phyloP scores from a whole-genome alignment of 495 filamentous ascomycete species.

The Aspergillus egyptiacus region DNA sequence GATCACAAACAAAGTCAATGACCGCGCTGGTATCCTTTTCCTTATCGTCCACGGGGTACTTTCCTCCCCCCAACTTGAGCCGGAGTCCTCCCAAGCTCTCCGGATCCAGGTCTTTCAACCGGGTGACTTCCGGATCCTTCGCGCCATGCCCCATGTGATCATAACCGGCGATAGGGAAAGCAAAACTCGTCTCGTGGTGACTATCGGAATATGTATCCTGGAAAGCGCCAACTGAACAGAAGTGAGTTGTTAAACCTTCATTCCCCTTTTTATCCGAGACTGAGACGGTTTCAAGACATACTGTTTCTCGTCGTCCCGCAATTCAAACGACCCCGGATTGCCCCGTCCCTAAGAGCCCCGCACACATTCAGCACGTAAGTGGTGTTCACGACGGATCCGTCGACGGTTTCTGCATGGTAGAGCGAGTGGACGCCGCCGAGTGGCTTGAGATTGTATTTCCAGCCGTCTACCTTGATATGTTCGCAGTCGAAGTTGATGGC shows the following conservation, averaged over 20 bases:
- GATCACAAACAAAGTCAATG: conserved; percentile 80
- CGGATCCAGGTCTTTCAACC: conserved; percentile 56
- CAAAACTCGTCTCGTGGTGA: conserved; percentile 27
- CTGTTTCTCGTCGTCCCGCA: conserved; percentile 51
- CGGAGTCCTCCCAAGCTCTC: conserved; percentile 63
- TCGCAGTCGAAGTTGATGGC: conserved; percentile 56
- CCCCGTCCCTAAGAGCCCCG: conserved; percentile 50
- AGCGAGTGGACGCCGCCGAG: conserved; percentile 76
- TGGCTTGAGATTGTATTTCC: conserved; percentile 57
- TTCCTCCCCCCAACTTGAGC: conserved; percentile 63
- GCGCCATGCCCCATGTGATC: conserved; percentile 51
- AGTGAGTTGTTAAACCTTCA: background rate
- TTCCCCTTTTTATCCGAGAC: background rate
- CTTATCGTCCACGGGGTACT: conserved; percentile 39
- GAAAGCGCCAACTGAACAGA: conserved; percentile 74
- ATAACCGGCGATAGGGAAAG: conserved; percentile 68
- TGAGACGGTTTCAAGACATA: conserved; percentile 10
- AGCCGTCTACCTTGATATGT: conserved; percentile 49
- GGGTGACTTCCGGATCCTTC: conserved; percentile 53
- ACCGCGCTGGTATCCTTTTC: conserved; percentile 58
- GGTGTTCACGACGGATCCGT: conserved; percentile 52
- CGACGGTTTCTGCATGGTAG: conserved; percentile 47
- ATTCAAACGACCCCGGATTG: conserved; percentile 55
- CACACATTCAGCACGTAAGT: conserved; percentile 92
- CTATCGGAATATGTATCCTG: conserved; percentile 44